Conservation (phyloP, 148 eudicot genomes). For the Amaranthus cruentus region DNA sequence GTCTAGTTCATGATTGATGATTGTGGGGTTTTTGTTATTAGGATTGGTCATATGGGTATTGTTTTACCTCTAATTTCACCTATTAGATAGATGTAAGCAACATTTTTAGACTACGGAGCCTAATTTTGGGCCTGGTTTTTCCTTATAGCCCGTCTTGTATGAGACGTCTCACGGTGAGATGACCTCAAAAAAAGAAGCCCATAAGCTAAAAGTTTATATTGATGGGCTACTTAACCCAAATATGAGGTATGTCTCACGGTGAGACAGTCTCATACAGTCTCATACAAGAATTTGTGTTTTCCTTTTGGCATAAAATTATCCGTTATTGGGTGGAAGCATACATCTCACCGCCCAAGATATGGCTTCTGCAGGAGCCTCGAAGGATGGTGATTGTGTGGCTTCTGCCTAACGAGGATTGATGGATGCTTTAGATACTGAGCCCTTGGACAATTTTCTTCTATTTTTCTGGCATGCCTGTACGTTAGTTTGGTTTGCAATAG, state of each 20-base stretch:
- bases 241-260: background rate
- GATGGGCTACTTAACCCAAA: no score
- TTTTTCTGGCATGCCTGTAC: background rate
- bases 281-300: background rate
- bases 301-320: background rate
- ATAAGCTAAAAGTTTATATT: no score
- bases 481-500: background rate
- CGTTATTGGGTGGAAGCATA: constrained; percentile 3
- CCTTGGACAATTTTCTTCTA: constrained; percentile 16
- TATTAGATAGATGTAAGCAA: background rate
- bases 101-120: background rate
- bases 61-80: background rate
- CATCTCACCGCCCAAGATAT: constrained; percentile 13
- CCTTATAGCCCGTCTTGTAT: no score
- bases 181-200: no score
- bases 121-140: background rate
- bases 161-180: no score
- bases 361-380: constrained; percentile 18
- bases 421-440: constrained; percentile 12
- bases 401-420: constrained; percentile 17
- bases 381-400: constrained; percentile 16
- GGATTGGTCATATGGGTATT: background rate
- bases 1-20: background rate
- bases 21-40: background rate
- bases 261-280: background rate